Conservation (phyloP, 306 rosid genomes). For the Oxytropis ochrocephala region DNA sequence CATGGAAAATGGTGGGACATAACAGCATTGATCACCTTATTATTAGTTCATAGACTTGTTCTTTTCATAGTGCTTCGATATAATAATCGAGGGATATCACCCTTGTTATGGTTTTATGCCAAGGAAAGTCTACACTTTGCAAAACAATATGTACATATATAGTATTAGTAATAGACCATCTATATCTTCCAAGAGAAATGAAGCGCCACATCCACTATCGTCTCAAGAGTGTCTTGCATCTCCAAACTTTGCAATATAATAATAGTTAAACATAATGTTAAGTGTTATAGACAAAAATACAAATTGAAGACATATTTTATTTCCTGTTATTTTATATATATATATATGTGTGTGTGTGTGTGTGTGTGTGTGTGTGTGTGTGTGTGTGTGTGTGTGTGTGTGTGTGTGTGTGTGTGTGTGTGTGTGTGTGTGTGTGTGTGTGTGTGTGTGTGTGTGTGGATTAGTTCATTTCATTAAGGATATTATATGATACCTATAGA, state of each 20-base stretch:
- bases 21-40: conserved; percentile 23
- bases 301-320: too few relatives aligned
- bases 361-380: too few relatives aligned
- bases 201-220: conserved; percentile 15
- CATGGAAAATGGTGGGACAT: conserved; percentile 47
- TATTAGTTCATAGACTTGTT: conserved; percentile 23
- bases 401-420: too few relatives aligned
- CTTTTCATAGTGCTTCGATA: conserved; percentile 30
- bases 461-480: too few relatives aligned
- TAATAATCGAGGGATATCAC: conserved; percentile 1
- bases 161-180: neutral
- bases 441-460: too few relatives aligned
- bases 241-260: conserved; percentile 2
- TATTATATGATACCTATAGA: too few relatives aligned
- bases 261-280: too few relatives aligned
- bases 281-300: too few relatives aligned
- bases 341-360: too few relatives aligned
- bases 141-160: conserved; percentile 2
- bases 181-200: conserved; percentile 5
- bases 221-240: conserved; percentile 29
- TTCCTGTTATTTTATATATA: too few relatives aligned
- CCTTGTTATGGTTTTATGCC: conserved; percentile 6
- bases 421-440: too few relatives aligned
- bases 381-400: too few relatives aligned
- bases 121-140: conserved; percentile 5